Evolutionary conservation across 2,329 filamentous ascomycete species (phyloP).

Genomic region (Monilinia polystroma): DNA sequence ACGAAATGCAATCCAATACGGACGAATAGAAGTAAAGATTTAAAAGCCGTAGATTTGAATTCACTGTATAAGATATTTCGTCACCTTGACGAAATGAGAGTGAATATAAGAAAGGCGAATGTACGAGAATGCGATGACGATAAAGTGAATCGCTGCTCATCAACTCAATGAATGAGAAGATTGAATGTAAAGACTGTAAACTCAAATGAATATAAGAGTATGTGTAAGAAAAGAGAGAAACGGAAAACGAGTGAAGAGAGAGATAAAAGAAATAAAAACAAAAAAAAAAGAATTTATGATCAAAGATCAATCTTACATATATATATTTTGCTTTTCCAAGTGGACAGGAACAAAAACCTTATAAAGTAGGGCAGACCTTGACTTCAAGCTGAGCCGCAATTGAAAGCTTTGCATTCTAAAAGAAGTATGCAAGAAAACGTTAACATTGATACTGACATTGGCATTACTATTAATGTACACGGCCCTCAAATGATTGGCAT

Average conservation of each 20-base stretch:
- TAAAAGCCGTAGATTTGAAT: neutral
- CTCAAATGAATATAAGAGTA: neutral
- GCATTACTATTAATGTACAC: too few relatives aligned
- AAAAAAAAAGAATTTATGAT: neutral
- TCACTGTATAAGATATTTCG: neutral
- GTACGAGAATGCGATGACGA: slow-evolving; percentile 1
- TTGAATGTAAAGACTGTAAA: neutral
- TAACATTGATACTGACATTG: neutral
- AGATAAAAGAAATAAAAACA: neutral
- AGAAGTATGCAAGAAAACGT: neutral
- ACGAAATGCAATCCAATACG: neutral
- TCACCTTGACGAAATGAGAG: too few relatives aligned
- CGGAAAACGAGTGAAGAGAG: neutral
- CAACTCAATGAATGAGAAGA: slow-evolving; percentile 2
- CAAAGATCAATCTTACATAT: neutral
- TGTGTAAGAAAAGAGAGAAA: neutral
- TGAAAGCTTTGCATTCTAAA: neutral
- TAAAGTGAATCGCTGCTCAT: neutral
- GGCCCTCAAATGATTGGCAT: neutral
- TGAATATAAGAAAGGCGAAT: slow-evolving; percentile 2
- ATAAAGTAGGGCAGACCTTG: neutral
- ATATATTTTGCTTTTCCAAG: neutral
- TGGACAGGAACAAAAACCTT: neutral
- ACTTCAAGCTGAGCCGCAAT: slow-evolving; percentile 3
- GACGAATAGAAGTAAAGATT: neutral